phyloP scores from a whole-genome alignment of 2,329 filamentous ascomycete species.

The Fusarium paranaense region DNA sequence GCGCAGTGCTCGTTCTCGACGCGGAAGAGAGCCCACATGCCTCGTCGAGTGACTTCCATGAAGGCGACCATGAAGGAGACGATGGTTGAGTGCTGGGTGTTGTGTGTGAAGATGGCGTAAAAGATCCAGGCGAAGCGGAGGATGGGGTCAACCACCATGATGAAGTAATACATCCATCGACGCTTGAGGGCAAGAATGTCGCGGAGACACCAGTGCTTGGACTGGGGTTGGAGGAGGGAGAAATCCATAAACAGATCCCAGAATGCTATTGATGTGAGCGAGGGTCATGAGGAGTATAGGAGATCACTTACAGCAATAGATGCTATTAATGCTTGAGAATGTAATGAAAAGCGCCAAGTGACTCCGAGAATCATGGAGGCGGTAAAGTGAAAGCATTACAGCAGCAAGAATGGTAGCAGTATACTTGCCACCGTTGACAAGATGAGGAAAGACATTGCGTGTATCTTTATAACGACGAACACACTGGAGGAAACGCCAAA shows the following conservation, averaged over 20 bases:
- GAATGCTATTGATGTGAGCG: conserved; percentile 63
- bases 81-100: conserved; percentile 85
- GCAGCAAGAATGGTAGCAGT: conserved; percentile 84
- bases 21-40: conserved; percentile 91
- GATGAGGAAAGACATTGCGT: conserved; percentile 87
- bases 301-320: conserved; percentile 78
- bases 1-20: conserved; percentile 98
- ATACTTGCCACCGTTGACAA: conserved; percentile 95
- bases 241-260: conserved; percentile 99
- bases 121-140: conserved; percentile 95
- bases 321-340: conserved; percentile 82
- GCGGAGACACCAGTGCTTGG: conserved; percentile 76
- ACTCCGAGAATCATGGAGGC: conserved; percentile 70
- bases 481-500: conserved; percentile 93
- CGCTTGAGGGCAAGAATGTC: conserved; percentile 83
- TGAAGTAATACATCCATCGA: conserved; percentile 85
- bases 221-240: conserved; percentile 83
- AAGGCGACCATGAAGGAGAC: conserved; percentile 84
- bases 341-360: conserved; percentile 80
- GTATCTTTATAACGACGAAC: conserved; percentile 91
- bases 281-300: not conserved
- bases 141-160: conserved; percentile 85
- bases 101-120: conserved; percentile 84
- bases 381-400: conserved; percentile 83
- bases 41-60: conserved; percentile 84